A percentile compares a stretch with the other conserved stretches of the same genome.
These are phyloP conservation scores for Cucumis variabilis DNA, from an alignment of 331 rosid genomes.

Conservation along the genomic window DNA sequence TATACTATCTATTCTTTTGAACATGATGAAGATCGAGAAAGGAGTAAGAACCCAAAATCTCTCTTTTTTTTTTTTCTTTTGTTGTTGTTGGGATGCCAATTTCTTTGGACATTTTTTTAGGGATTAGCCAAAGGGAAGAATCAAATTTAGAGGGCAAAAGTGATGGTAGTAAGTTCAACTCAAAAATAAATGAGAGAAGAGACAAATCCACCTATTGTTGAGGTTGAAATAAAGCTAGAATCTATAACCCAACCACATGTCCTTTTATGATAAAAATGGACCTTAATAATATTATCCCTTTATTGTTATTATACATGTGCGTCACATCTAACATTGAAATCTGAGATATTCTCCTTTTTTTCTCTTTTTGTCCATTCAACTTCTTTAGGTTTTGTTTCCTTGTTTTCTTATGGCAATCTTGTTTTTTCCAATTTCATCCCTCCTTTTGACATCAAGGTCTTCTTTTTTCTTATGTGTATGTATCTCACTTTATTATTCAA, in stretches of 20 bases:
- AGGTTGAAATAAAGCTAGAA: constrained; percentile 25
- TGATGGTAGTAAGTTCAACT: neutral
- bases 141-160: neutral
- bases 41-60: neutral
- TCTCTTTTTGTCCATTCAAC: neutral
- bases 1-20: neutral
- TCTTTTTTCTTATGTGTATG: neutral
- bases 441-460: neutral
- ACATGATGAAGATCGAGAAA: neutral
- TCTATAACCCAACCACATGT: neutral
- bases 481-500: constrained; percentile 3
- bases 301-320: constrained; percentile 13
- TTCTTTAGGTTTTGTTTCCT: neutral
- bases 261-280: constrained; percentile 15
- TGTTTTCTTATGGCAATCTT: neutral
- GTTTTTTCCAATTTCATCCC: neutral
- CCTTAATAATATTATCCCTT: constrained; percentile 24
- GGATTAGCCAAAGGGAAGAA: constrained; percentile 20
- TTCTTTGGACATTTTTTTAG: constrained; percentile 11
- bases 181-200: constrained; percentile 3
- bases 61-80: neutral
- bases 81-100: neutral
- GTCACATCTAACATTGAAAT: constrained; percentile 14
- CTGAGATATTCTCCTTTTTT: neutral
- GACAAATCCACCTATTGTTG: neutral